Base-by-base conservation (phyloP, 768 basidiomycete genomes). In the Xerocomellus dryophilus region DNA sequence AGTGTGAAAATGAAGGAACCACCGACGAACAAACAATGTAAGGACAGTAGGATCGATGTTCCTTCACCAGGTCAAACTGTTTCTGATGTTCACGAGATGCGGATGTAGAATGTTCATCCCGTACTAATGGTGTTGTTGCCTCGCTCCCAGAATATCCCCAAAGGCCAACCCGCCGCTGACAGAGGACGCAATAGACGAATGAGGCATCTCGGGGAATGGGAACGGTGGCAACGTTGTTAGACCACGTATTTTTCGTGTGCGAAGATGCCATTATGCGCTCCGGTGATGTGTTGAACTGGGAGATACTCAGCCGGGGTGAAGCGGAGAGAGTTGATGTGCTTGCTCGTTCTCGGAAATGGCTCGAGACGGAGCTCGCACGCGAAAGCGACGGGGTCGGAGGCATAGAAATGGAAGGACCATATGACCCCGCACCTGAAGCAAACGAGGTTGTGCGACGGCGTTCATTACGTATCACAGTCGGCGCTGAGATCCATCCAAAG, bases 1-100 rank as follows among this genome's bases (percentile, higher is more conserved):
- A 64, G 14, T 62, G 64, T 11, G 82, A 78, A 9, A 83, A 67
- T 3, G 82, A 79, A 5, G 86, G 86, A 11, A 89, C 74, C 2
- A 75, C 63, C 3, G 86, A 89, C 7, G 87, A 88, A 14, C 80
- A 78, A 34, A 86, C 83, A 27, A 89, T 80, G 57, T 90, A 93
- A n/a, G 90, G 90, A 60, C 91, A 93, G 61, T 88, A 90, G 3
- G 88, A 86, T 25, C 90, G 80, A 65, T 93, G 91, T 68, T 93
- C 90, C 62, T 84, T 86, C 43, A 91, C 68, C 35, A 92, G 64
- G 65, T 93, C 90, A 49, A 93, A 82, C 20, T 80, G 80, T 48
- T 88, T 72, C 39, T 64, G 61, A 17, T 61, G 63, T 48, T 54
- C 66, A 11, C 12, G 47, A 27, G 48, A 45, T n/a, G 71, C 58